Conservation (phyloP, 2,329 filamentous ascomycete species). For the Neoscytalidium dimidiatum region DNA sequence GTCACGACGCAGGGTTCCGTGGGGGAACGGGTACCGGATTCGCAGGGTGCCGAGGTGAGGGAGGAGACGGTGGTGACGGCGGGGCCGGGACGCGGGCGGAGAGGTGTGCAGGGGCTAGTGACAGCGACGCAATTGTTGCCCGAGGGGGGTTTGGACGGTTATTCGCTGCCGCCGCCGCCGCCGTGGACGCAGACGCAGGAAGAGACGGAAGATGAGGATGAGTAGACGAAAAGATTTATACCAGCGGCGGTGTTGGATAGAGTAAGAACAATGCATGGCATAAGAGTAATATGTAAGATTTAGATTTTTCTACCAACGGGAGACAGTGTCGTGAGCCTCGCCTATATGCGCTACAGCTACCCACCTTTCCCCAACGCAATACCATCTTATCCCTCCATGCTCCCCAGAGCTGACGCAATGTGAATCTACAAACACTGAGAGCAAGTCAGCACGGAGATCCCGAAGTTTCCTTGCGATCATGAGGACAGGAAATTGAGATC, state of each 20-base stretch:
- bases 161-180: conserved; percentile 12
- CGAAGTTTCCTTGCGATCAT: not conserved
- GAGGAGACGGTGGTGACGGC: not conserved
- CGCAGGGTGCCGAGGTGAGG: not conserved
- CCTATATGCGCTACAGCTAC: not conserved
- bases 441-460: not conserved
- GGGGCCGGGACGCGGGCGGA: not conserved
- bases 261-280: no score
- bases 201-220: conserved; percentile 1
- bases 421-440: not conserved
- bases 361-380: not conserved
- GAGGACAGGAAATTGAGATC: not conserved
- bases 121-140: conserved; percentile 12
- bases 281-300: no score
- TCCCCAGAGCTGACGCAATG: not conserved
- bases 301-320: not conserved
- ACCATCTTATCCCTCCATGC: not conserved
- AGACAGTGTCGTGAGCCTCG: not conserved
- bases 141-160: not conserved
- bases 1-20: not conserved
- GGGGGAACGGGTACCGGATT: not conserved
- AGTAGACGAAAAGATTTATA: not conserved
- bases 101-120: not conserved
- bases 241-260: not conserved
- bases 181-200: conserved; percentile 3